phyloP scores from a whole-genome alignment of 768 basidiomycete species.

The Lentinula aciculospora region DNA sequence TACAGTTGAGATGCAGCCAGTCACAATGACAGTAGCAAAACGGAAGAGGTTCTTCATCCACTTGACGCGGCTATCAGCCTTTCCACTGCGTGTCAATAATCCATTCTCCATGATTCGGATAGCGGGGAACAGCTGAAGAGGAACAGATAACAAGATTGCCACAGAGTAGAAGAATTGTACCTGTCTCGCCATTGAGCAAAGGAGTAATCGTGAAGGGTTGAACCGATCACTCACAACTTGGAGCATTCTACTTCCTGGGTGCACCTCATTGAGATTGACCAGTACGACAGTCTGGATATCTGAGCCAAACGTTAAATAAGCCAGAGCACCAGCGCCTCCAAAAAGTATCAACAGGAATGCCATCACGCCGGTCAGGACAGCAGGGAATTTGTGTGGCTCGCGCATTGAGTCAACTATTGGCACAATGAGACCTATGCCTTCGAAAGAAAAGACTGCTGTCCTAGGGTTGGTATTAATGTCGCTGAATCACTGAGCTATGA shows the following conservation, averaged over 20 bases:
- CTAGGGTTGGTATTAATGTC: constrained; percentile 29
- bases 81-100: constrained; percentile 84
- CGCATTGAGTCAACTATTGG: constrained; percentile 97
- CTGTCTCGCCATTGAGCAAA: constrained; percentile 22
- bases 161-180: constrained; percentile 87
- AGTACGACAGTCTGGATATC: constrained; percentile 91
- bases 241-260: constrained; percentile 77
- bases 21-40: constrained; percentile 68
- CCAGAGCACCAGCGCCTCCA: constrained; percentile 81
- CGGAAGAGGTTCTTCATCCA: constrained; percentile 95
- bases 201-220: constrained; percentile 10
- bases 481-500: neutral
- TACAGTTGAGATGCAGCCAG: constrained; percentile 75
- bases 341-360: constrained; percentile 79
- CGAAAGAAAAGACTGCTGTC: constrained; percentile 97
- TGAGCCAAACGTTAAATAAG: constrained; percentile 84
- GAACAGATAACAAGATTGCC: constrained; percentile 88
- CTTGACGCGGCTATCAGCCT: constrained; percentile 74
- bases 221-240: constrained; percentile 61
- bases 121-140: constrained; percentile 96
- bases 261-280: constrained; percentile 61
- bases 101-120: constrained; percentile 97
- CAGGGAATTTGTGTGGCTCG: constrained; percentile 91
- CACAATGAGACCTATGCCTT: constrained; percentile 94
- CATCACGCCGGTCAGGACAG: constrained; percentile 88